phyloP scores from a whole-genome alignment of 2,329 filamentous ascomycete species.

The Xylaria sp. region DNA sequence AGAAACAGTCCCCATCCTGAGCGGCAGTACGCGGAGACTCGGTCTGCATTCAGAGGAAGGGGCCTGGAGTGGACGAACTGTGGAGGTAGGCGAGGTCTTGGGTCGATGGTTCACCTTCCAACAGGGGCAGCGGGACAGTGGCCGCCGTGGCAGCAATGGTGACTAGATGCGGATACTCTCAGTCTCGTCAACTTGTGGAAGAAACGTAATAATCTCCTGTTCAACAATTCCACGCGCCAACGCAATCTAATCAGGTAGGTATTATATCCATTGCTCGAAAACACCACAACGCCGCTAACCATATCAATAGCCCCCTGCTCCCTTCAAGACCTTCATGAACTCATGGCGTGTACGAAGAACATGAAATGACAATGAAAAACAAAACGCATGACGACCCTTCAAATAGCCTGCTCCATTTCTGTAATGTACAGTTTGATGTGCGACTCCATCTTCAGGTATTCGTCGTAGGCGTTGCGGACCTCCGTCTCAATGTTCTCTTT shows the following conservation, averaged over 20 bases:
- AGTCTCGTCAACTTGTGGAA: neutral
- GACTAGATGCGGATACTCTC: conserved; percentile 3
- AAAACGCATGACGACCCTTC: conserved; percentile 2
- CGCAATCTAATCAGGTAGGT: neutral
- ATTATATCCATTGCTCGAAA: conserved; percentile 10
- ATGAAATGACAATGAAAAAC: conserved; percentile 5
- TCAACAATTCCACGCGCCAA: neutral
- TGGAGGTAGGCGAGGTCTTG: conserved; percentile 53
- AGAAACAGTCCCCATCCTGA: conserved; percentile 57
- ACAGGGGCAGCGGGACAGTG: conserved; percentile 34
- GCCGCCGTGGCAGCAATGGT: neutral
- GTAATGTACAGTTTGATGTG: conserved; percentile 97
- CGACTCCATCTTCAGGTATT: conserved; percentile 95
- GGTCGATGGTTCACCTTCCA: conserved; percentile 61
- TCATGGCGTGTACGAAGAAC: conserved; percentile 17
- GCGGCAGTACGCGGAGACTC: conserved; percentile 45
- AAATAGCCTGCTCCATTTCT: conserved; percentile 92
- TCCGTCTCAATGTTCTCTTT: conserved; percentile 97
- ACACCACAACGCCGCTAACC: conserved; percentile 36
- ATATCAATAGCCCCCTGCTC: conserved; percentile 34
- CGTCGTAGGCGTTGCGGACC: conserved; percentile 81
- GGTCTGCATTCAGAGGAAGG: conserved; percentile 42
- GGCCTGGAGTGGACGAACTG: conserved; percentile 53
- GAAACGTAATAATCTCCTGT: neutral
- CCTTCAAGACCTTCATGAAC: conserved; percentile 31